Conservation (phyloP, 108 stramenopile species). For the Bacterosira constricta region DNA sequence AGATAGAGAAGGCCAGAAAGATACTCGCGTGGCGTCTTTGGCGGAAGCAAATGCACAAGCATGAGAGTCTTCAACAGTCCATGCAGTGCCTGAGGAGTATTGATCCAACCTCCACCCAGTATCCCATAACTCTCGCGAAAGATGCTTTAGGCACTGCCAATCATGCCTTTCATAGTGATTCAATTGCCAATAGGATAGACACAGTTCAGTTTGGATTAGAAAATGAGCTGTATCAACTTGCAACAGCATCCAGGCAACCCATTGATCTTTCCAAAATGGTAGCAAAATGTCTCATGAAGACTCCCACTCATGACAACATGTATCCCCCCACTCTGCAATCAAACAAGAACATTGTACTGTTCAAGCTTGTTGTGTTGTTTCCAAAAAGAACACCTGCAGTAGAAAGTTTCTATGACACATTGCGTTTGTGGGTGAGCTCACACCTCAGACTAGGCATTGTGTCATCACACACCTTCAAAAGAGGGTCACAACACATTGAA, state of each 20-base stretch:
- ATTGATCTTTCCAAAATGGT: constrained; percentile 34
- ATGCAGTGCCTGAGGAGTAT: constrained; percentile 9
- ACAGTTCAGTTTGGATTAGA: constrained; percentile 9
- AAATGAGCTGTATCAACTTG: constrained; percentile 35
- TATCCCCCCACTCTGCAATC: constrained; percentile 5
- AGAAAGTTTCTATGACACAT: constrained; percentile 19
- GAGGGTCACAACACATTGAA: constrained; percentile 8
- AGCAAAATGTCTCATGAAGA: constrained; percentile 5
- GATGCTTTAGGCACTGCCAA: not conserved
- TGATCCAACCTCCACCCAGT: constrained; percentile 34
- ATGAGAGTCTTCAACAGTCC: constrained; percentile 21
- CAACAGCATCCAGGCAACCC: constrained; percentile 29
- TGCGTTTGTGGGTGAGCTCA: constrained; percentile 45
- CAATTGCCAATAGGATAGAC: too few relatives aligned
- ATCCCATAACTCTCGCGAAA: constrained; percentile 2
- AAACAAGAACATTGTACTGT: constrained; percentile 25
- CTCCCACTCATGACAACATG: not conserved
- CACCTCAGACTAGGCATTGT: constrained; percentile 20
- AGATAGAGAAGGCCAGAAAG: constrained; percentile 45
- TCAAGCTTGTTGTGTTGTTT: constrained; percentile 43
- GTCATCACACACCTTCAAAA: constrained; percentile 1
- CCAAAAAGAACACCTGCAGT: constrained; percentile 5
- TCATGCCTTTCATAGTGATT: not conserved
- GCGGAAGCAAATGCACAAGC: constrained; percentile 32
- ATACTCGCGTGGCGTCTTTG: constrained; percentile 43